These are phyloP conservation scores for Solanum peruvianum DNA, from an alignment of 257 asterid species.

Conservation along the genomic window DNA sequence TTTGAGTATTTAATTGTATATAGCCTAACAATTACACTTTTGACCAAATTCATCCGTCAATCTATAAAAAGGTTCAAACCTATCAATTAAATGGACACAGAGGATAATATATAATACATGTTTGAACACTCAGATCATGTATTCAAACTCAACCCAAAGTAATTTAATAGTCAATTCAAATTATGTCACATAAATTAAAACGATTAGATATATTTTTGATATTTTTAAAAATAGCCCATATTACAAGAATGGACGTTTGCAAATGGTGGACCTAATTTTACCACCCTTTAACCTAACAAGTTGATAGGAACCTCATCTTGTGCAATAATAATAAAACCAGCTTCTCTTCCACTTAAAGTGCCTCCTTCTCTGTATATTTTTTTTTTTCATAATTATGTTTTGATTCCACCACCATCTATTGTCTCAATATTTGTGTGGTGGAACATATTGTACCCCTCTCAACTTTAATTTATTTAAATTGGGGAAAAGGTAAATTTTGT, in stretches of 20 bases:
- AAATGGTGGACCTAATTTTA: slow-evolving; percentile 13
- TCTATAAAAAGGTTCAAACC: not conserved
- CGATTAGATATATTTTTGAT: rapidly evolving
- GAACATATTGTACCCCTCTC: not conserved
- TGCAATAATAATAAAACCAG: not conserved
- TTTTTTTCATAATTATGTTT: not conserved
- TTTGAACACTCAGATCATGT: not conserved
- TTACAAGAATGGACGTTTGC: slow-evolving; percentile 3
- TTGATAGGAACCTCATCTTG: slow-evolving; percentile 5
- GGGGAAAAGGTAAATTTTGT: not conserved
- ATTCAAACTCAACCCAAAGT: not conserved
- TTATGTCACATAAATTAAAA: not conserved
- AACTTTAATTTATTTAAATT: not conserved
- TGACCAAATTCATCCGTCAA: not conserved
- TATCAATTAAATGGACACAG: not conserved
- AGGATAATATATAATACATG: not conserved
- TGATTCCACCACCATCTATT: slow-evolving; percentile 12
- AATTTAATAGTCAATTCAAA: not conserved
- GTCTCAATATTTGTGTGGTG: slow-evolving; percentile 5
- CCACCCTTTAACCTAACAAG: slow-evolving; percentile 8
- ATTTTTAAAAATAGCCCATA: not conserved
- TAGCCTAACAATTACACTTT: not conserved
- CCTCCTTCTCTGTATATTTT: not conserved
- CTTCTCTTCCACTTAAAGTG: slow-evolving; percentile 6
- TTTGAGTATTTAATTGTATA: not conserved